Evolutionary conservation across 2,329 filamentous ascomycete species (phyloP).

Genomic region (Trichoderma polysporum): DNA sequence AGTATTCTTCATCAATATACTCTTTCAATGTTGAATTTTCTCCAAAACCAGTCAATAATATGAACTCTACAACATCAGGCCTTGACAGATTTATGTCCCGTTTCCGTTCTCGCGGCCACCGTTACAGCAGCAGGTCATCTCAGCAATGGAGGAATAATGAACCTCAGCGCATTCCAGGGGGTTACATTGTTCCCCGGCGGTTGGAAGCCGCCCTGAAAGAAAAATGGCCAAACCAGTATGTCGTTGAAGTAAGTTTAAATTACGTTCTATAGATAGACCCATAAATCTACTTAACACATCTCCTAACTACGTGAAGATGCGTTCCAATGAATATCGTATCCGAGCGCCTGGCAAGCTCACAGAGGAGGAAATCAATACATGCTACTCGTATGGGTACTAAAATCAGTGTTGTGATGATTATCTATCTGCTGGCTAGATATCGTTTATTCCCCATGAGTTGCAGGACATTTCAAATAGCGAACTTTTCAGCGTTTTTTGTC

Average conservation of each 20-base stretch:
- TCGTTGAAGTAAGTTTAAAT: not conserved
- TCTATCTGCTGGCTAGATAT: not conserved
- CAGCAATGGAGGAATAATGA: not conserved
- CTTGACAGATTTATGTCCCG: not conserved
- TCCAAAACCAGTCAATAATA: too few relatives aligned
- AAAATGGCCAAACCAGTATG: not conserved
- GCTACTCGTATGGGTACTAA: not conserved
- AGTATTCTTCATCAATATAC: too few relatives aligned
- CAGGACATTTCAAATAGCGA: too few relatives aligned
- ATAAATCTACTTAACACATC: too few relatives aligned
- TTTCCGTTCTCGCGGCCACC: not conserved
- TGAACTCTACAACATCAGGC: too few relatives aligned
- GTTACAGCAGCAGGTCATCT: not conserved
- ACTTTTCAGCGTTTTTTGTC: not conserved
- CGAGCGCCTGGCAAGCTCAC: not conserved
- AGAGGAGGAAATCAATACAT: not conserved
- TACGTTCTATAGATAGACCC: not conserved
- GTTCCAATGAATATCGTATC: not conserved
- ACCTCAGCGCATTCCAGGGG: not conserved
- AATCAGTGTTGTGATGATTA: not conserved
- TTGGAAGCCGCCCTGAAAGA: not conserved
- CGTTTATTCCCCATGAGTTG: not conserved
- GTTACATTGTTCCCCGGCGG: not conserved
- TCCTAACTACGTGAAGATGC: not conserved
- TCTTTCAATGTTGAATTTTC: too few relatives aligned